phyloP scores from a whole-genome alignment of 2,329 filamentous ascomycete genomes.

The Coleophoma eucalyptorum region DNA sequence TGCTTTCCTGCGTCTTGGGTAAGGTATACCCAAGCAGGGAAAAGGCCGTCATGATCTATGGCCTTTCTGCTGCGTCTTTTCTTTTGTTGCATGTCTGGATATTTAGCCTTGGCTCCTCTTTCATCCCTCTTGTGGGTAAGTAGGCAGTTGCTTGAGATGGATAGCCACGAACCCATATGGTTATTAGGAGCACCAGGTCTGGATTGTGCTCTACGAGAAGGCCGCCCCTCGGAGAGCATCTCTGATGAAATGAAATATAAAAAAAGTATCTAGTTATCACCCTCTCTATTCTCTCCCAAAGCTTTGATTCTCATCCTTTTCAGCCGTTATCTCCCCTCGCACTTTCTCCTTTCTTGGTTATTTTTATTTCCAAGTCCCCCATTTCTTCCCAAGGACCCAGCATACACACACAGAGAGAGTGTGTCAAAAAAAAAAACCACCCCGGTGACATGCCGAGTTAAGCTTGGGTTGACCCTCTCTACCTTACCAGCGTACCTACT shows the following conservation, averaged over 20 bases:
- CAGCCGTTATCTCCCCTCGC: too few relatives aligned
- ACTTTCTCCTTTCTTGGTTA: too few relatives aligned
- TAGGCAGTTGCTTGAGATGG: too few relatives aligned
- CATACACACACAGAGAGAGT: too few relatives aligned
- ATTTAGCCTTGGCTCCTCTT: not conserved
- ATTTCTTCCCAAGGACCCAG: too few relatives aligned
- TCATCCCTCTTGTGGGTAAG: not conserved
- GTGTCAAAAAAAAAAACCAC: too few relatives aligned
- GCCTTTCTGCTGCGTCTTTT: not conserved
- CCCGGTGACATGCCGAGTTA: too few relatives aligned
- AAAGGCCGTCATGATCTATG: not conserved
- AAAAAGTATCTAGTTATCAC: not conserved
- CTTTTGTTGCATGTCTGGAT: not conserved
- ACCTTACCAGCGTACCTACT: too few relatives aligned
- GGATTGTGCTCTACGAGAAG: not conserved
- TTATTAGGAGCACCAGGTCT: not conserved
- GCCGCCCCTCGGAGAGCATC: not conserved
- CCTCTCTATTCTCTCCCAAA: not conserved
- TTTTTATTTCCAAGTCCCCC: too few relatives aligned
- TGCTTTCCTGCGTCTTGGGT: not conserved
- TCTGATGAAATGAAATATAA: not conserved
- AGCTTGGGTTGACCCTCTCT: too few relatives aligned
- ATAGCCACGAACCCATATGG: not conserved
- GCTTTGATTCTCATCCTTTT: too few relatives aligned
- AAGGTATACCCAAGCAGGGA: not conserved